These are phyloP conservation scores for Tephrocybe sp. DNA, from an alignment of 768 basidiomycete species.

Conservation along the genomic window DNA sequence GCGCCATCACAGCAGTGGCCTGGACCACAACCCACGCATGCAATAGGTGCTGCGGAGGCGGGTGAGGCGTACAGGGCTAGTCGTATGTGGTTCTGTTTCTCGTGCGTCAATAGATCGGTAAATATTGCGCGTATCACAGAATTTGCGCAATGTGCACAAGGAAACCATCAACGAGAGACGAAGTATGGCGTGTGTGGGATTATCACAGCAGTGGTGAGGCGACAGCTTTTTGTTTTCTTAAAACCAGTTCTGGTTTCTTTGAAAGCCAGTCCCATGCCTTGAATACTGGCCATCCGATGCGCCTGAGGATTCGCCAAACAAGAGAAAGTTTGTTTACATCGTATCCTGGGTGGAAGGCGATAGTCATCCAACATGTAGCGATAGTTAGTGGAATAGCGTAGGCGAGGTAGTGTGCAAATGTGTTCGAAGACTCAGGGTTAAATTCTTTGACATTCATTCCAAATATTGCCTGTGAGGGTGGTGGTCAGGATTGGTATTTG, in stretches of 20 bases:
- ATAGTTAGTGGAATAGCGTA: constrained; percentile 39
- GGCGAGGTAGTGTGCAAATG: constrained; percentile 37
- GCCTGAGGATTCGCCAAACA: constrained; percentile 10
- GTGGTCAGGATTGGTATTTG: background rate
- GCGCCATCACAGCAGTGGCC: too few relatives aligned
- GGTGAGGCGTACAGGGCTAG: constrained; percentile 12
- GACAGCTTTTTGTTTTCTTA: background rate
- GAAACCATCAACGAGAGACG: constrained; percentile 9
- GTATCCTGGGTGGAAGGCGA: constrained; percentile 39
- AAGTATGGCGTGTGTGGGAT: constrained; percentile 19
- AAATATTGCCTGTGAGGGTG: constrained; percentile 39
- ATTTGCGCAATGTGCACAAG: constrained; percentile 19
- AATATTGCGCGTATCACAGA: constrained; percentile 10
- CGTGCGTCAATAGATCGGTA: too few relatives aligned
- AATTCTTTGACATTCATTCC: constrained; percentile 56
- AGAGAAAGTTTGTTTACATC: constrained; percentile 3
- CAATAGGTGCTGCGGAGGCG: constrained; percentile 4
- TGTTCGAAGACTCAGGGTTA: constrained; percentile 24
- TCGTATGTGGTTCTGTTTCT: constrained; percentile 12
- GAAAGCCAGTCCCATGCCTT: background rate
- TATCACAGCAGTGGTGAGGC: constrained; percentile 16
- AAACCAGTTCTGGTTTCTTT: too few relatives aligned
- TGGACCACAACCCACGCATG: background rate
- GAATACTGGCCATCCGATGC: constrained; percentile 17
- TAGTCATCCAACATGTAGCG: constrained; percentile 43